Base-by-base conservation (phyloP, 768 basidiomycete species). In the Calvatia gigantea region DNA sequence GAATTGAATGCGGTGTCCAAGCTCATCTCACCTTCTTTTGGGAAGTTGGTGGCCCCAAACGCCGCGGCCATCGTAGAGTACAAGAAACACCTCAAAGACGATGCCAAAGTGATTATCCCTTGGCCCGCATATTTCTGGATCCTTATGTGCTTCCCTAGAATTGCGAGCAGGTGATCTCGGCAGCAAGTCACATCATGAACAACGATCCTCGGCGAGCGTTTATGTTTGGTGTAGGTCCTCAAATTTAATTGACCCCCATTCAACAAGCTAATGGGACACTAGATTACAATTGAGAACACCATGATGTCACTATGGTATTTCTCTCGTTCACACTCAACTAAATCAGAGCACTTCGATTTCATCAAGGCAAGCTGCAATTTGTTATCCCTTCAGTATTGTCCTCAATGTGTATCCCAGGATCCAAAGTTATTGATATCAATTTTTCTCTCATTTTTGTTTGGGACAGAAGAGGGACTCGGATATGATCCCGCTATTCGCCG, bases 201-300 rank as follows among this genome's bases (percentile, higher is more conserved):
- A 63, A 62, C 45, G 64, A 67, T 53, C 45, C 51, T 17, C 59
- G 63, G 11, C 59, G 66, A 11, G 62, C 60, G 53, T 65, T 60
- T 41, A 58, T 54, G 5, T 62, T 56, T 47, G 64, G 63, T 17
- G 63, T 64, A 48, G 23, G 59, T 42, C 17, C n/a, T n/a, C n/a
- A n/a, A n/a, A n/a, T n/a, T n/a, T 14, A 19, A 4, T 61, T 14
- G 21, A n/a, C 47, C 6, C 23, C 38, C 25, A 17, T 21, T 41
- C 9, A 35, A 0, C 9, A 12, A n/a, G 4, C 6, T 14, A n/a
- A 38, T 6, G 9, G 7, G 11, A 9, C 4, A 9, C 15, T 45
- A 58, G 51, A 41, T 54, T 15, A 49, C 57, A 3, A 48, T 58
- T 19, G 57, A 53, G 31, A 35, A 58, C 33, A 28, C 42, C 12